Evolutionary conservation across 176 grass and related monocot species (phyloP).

Genomic region (Oryza coarctata): DNA sequence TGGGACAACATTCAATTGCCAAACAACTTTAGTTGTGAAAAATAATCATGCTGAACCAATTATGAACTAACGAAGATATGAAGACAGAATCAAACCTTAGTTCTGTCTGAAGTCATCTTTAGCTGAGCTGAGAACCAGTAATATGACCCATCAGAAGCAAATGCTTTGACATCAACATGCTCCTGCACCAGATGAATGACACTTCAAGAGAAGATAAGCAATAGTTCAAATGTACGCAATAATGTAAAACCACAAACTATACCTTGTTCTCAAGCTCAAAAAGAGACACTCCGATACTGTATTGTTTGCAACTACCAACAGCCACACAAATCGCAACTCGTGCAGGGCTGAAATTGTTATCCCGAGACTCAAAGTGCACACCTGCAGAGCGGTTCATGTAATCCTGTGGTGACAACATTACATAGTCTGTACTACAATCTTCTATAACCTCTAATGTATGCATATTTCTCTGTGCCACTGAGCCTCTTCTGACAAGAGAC

Average conservation of each 20-base stretch:
- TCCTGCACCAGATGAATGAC: slow-evolving; percentile 62
- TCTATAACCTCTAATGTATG: slow-evolving; percentile 86
- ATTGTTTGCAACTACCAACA: slow-evolving; percentile 56
- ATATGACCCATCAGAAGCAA: slow-evolving; percentile 90
- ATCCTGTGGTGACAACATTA: slow-evolving; percentile 96
- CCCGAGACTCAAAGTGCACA: slow-evolving; percentile 55
- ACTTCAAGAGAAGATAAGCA: neutral
- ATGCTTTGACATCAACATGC: slow-evolving; percentile 78
- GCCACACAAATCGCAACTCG: slow-evolving; percentile 84
- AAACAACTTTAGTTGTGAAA: neutral
- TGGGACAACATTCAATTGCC: neutral
- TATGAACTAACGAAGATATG: neutral
- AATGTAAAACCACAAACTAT: slow-evolving; percentile 17
- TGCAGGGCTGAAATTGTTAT: slow-evolving; percentile 52
- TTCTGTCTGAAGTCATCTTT: slow-evolving; percentile 96
- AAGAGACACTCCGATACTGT: slow-evolving; percentile 85
- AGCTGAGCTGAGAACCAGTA: slow-evolving; percentile 87
- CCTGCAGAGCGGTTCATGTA: slow-evolving; percentile 60
- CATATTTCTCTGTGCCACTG: slow-evolving; percentile 57
- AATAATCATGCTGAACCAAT: slow-evolving; percentile 7
- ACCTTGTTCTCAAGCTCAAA: slow-evolving; percentile 97
- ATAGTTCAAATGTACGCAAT: neutral
- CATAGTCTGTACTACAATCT: slow-evolving; percentile 63
- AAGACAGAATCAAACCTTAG: slow-evolving; percentile 65
- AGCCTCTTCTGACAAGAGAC: slow-evolving; percentile 62